Conservation (phyloP, 495 filamentous ascomycete species). For the Penicillium lagena region DNA sequence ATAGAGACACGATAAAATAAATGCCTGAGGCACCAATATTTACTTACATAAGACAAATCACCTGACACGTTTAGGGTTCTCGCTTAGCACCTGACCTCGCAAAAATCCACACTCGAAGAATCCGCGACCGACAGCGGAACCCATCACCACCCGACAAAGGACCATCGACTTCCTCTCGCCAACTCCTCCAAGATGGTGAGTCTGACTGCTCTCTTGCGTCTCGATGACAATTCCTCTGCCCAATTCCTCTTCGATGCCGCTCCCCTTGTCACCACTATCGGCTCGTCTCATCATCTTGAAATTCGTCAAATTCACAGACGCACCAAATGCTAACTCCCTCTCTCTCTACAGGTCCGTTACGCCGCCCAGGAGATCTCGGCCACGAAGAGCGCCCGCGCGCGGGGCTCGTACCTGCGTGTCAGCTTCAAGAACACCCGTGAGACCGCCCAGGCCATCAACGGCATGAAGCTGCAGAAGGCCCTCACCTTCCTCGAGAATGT, state of each 20-base stretch:
- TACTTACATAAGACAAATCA: background rate
- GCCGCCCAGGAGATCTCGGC: conserved; percentile 81
- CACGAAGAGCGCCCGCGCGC: conserved; percentile 91
- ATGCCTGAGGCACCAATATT: conserved; percentile 4
- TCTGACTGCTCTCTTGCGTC: conserved; percentile 5
- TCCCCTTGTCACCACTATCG: background rate
- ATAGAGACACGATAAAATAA: background rate
- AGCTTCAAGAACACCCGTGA: conserved; percentile 99
- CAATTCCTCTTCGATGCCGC: conserved; percentile 2
- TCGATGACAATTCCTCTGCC: background rate
- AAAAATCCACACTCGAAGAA: conserved; percentile 32
- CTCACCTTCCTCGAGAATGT: conserved; percentile 96
- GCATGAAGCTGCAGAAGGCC: conserved; percentile 96
- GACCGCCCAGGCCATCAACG: conserved; percentile 97
- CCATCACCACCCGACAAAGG: conserved; percentile 42
- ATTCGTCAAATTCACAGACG: too few species aligned
- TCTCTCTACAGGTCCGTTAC: conserved; percentile 81
- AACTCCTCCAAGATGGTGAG: conserved; percentile 54
- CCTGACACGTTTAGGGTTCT: conserved; percentile 32
- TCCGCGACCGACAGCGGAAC: conserved; percentile 31
- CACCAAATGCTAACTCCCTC: conserved; percentile 24
- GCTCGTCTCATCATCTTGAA: background rate
- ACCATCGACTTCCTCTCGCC: conserved; percentile 40
- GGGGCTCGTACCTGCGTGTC: conserved; percentile 96
- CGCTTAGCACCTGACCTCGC: conserved; percentile 39